These are phyloP conservation scores for Penicillium sclerotigenum DNA, from an alignment of 2,329 filamentous ascomycete genomes.

Conservation along the genomic window DNA sequence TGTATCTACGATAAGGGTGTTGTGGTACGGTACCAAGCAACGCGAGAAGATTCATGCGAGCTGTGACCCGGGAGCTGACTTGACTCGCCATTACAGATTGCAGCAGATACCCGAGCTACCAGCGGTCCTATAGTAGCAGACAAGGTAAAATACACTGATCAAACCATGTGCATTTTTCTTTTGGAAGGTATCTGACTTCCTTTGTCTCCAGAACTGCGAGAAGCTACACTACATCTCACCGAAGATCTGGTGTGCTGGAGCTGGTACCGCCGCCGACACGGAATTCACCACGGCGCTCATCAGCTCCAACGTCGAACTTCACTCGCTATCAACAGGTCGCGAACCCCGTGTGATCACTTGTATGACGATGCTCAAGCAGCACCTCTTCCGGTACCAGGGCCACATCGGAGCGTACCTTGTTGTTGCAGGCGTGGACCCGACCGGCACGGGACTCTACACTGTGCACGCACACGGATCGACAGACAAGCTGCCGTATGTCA, in stretches of 20 bases:
- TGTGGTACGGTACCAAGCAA: slow-evolving; percentile 60
- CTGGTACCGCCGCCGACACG: slow-evolving; percentile 95
- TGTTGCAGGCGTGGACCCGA: slow-evolving; percentile 93
- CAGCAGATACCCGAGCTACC: slow-evolving; percentile 95
- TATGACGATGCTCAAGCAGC: slow-evolving; percentile 99
- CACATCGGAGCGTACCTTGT: slow-evolving; percentile 98
- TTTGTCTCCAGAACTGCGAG: slow-evolving; percentile 75
- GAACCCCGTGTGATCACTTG: slow-evolving; percentile 96
- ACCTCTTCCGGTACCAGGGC: slow-evolving; percentile 97
- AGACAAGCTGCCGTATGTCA: slow-evolving; percentile 98
- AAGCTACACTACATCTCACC: slow-evolving; percentile 99
- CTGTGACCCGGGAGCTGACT: slow-evolving; percentile 19
- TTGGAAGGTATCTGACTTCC: slow-evolving; percentile 2
- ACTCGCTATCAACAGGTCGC: slow-evolving; percentile 92
- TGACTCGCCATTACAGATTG: slow-evolving; percentile 61
- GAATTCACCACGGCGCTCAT: slow-evolving; percentile 99
- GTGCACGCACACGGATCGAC: slow-evolving; percentile 98
- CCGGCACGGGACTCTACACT: slow-evolving; percentile 91
- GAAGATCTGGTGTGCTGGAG: slow-evolving; percentile 98
- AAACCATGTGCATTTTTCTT: background rate
- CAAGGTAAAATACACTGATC: slow-evolving; percentile 59
- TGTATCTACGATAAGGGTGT: slow-evolving; percentile 96
- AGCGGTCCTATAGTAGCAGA: slow-evolving; percentile 97
- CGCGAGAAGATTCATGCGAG: background rate
- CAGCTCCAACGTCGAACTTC: slow-evolving; percentile 96